These are phyloP conservation scores for Trebouxia sp. DNA, from an alignment of 139 green algal genomes.

Conservation along the genomic window DNA sequence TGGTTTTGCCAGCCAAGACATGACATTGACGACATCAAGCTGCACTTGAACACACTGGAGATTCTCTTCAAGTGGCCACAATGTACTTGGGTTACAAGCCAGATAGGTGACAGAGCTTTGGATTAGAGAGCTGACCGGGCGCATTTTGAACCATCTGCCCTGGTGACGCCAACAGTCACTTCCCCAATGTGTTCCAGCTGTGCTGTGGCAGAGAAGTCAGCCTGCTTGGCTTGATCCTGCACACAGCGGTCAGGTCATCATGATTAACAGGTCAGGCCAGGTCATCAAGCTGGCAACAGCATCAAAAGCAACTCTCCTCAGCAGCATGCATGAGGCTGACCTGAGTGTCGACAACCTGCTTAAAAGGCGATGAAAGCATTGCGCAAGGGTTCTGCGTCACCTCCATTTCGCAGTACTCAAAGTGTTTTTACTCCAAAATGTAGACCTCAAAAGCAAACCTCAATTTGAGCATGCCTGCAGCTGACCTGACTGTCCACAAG, in stretches of 20 bases:
- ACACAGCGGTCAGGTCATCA: neutral
- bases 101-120: too few species aligned
- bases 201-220: neutral
- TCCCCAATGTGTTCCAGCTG: slow-evolving; percentile 29
- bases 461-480: neutral
- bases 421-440: neutral
- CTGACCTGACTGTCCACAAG: neutral
- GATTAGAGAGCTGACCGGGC: slow-evolving; percentile 55
- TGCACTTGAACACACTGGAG: too few species aligned
- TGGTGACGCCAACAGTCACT: slow-evolving; percentile 79
- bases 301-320: neutral
- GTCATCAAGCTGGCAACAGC: neutral
- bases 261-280: neutral
- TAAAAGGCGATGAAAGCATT: slow-evolving; percentile 83
- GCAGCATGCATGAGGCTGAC: neutral
- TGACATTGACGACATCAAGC: too few species aligned
- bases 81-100: neutral
- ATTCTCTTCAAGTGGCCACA: neutral
- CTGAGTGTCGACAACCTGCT: slow-evolving; percentile 1
- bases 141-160: slow-evolving; percentile 87
- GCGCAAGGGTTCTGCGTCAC: slow-evolving; percentile 83
- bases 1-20: too few species aligned
- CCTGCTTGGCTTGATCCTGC: neutral
- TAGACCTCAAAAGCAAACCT: neutral
- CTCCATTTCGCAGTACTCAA: too few species aligned